Percentiles rank a stretch among this genome's conserved stretches.
Conservation (phyloP, 768 basidiomycete genomes). For the Mycena latifolia region DNA sequence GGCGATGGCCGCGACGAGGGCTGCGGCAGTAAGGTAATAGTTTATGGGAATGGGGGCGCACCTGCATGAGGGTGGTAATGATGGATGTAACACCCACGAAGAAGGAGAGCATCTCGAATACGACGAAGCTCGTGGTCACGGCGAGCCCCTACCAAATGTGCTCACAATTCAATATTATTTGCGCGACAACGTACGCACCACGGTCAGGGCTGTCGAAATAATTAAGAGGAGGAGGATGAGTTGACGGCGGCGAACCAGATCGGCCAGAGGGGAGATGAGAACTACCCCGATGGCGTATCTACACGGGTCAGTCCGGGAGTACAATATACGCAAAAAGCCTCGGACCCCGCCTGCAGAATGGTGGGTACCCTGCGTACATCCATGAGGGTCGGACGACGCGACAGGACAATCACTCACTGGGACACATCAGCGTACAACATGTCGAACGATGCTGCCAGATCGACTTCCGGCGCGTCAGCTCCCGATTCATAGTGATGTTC, state of each 20-base stretch:
- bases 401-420: slow-evolving; percentile 22
- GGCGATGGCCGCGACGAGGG: slow-evolving; percentile 86
- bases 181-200: slow-evolving; percentile 42
- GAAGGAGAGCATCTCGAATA: slow-evolving; percentile 78
- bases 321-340: no score
- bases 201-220: slow-evolving; percentile 67
- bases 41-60: neutral
- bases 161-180: neutral
- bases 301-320: neutral
- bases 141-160: slow-evolving; percentile 62
- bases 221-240: slow-evolving; percentile 73
- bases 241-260: slow-evolving; percentile 82
- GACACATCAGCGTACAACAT: slow-evolving; percentile 43
- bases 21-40: no score
- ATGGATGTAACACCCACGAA: slow-evolving; percentile 78
- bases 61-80: slow-evolving; percentile 76
- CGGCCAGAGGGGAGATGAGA: slow-evolving; percentile 85
- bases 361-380: slow-evolving; percentile 34
- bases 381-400: neutral
- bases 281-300: slow-evolving; percentile 82
- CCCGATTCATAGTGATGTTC: no score
- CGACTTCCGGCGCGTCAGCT: slow-evolving; percentile 46
- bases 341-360: slow-evolving; percentile 33
- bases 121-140: slow-evolving; percentile 66
- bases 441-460: slow-evolving; percentile 53